A percentile compares a stretch with the other conserved stretches of the same genome.
Conservation (phyloP, 129 eudicot species). For the Rutidosis leptorrhynchoides region DNA sequence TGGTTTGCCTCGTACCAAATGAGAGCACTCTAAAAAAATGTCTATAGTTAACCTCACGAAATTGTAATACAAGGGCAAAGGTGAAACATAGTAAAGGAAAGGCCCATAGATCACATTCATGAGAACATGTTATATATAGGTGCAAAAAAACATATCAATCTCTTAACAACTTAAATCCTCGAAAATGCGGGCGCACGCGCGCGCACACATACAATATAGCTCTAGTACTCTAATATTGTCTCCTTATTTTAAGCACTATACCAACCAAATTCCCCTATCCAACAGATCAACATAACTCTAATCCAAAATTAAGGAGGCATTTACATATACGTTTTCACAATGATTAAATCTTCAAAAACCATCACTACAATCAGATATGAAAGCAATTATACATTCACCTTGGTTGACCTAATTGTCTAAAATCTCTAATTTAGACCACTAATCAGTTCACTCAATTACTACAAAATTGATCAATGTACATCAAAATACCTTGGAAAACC, state of each 20-base stretch:
- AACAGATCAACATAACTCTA: background rate
- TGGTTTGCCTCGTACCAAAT: background rate
- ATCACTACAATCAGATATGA: background rate
- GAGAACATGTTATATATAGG: background rate
- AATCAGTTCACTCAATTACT: conserved; percentile 9
- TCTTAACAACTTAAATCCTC: background rate
- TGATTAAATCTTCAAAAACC: background rate
- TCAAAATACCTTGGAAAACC: background rate
- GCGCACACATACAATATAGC: no score
- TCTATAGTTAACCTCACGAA: background rate
- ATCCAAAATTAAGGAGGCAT: background rate
- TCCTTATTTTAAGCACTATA: background rate
- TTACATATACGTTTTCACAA: background rate
- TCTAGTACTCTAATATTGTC: background rate
- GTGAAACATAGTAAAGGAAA: background rate
- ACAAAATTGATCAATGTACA: background rate
- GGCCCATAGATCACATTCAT: background rate
- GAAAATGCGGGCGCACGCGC: background rate
- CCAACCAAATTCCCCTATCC: background rate
- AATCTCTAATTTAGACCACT: background rate
- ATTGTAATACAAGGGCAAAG: background rate
- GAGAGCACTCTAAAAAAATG: background rate
- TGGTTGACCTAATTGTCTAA: background rate
- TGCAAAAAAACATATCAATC: background rate
- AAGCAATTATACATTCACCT: background rate